Evolutionary conservation across 2,329 filamentous ascomycete species (phyloP), one percentile per base, ranked within the genome.

Genomic region (Fusarium gaditjirri): DNA sequence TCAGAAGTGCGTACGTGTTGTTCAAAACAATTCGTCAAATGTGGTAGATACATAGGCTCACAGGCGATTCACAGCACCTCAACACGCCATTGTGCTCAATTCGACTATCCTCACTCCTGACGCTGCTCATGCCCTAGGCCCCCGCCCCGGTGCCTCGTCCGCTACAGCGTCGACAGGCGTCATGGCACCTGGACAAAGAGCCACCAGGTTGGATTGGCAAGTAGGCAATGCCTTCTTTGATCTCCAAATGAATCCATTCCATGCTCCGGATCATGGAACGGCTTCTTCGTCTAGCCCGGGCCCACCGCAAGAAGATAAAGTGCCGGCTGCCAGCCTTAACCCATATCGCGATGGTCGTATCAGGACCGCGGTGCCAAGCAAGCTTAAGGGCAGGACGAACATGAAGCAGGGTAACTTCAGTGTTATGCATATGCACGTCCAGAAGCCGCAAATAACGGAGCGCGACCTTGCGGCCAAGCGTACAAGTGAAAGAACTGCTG

Each of bases 361-460:
- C 53, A 79, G 87, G 62, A 90, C 90, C 68, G 87, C 89, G 3
- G 85, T 91, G 5, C 89, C 90, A 8, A 89, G 86, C 78, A 91
- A 90, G 77, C 81, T 91, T 59, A 89, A 90, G 76, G 87, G 88
- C 66, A 88, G 86, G 71, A 86, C 87, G 25, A 85, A 87, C 70
- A 82, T 83, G 31, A 86, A 85, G 74, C 87, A 87, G 66, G 89
- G 89, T 33, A 90, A 90, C 72, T 91, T 91, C 77, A 83, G 85
- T 49, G 87, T 91, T 43, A 90, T 91, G 85, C 88, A 90, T 62
- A 90, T 91, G 83, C 85, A 86, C 38, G 81, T 88, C 31, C 75
- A 81, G 61, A 83, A 80, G 76, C 80, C 82, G 68, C 83, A 85
- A 63, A 83, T 85, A 42, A 81, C 85, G 55, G 82, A 85, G 43